Conservation (phyloP, 495 filamentous ascomycete species). For the Polyplosphaeria fusca region DNA sequence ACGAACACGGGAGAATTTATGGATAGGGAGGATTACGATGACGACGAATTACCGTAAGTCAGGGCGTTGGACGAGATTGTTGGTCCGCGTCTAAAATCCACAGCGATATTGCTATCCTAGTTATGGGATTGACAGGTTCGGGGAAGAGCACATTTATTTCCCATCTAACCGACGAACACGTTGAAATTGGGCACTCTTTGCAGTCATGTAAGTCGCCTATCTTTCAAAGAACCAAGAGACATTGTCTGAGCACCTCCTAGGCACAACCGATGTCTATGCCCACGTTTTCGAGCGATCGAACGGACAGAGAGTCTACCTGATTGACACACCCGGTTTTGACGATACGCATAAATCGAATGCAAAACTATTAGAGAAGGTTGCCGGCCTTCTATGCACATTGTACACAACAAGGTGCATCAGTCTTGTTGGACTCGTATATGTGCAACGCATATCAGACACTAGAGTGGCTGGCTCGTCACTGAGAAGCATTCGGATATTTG, state of each 20-base stretch:
- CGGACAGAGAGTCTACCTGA: slow-evolving; percentile 17
- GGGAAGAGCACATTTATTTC: slow-evolving; percentile 29
- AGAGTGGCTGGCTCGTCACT: slow-evolving; percentile 38
- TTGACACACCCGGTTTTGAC: slow-evolving; percentile 31
- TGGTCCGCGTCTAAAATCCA: too few relatives aligned
- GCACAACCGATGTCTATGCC: slow-evolving; percentile 7
- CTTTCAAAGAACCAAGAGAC: not conserved
- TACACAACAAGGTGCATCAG: slow-evolving; percentile 25
- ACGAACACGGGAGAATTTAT: too few relatives aligned
- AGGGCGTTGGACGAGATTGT: too few relatives aligned
- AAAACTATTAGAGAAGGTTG: slow-evolving; percentile 45
- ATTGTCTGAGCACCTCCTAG: not conserved
- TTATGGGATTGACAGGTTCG: slow-evolving; percentile 3
- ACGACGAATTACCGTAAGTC: too few relatives aligned
- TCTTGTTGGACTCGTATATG: slow-evolving; percentile 43
- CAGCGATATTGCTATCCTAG: not conserved
- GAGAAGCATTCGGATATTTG: slow-evolving; percentile 40
- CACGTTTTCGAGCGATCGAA: slow-evolving; percentile 17
- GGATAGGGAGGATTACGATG: too few relatives aligned
- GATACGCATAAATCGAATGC: slow-evolving; percentile 15
- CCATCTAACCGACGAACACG: slow-evolving; percentile 29
- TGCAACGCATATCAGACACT: slow-evolving; percentile 43
- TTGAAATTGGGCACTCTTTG: slow-evolving; percentile 33
- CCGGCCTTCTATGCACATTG: slow-evolving; percentile 34
- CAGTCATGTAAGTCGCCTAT: slow-evolving; percentile 11